These are phyloP conservation scores for Diaporthe eres DNA, from an alignment of 2,329 filamentous ascomycete species.

Conservation along the genomic window DNA sequence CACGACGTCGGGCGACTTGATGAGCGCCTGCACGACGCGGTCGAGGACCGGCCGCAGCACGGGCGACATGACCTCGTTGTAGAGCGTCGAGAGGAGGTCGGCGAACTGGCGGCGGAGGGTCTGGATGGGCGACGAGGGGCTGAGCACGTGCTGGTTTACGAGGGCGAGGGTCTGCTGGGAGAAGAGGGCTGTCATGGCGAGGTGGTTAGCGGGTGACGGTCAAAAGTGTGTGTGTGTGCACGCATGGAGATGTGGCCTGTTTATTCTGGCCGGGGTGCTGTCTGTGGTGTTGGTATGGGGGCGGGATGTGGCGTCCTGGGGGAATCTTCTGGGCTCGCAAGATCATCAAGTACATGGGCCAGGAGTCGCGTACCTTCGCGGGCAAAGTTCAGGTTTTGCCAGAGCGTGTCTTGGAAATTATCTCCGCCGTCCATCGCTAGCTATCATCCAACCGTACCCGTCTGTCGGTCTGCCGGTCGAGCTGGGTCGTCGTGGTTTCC, in stretches of 20 bases:
- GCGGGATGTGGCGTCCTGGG: not conserved
- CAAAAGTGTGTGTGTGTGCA: not conserved
- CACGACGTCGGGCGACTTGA: slow-evolving; percentile 59
- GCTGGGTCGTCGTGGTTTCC: not conserved
- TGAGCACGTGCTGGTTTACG: slow-evolving; percentile 64
- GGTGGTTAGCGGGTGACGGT: not conserved
- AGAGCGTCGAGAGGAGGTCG: slow-evolving; percentile 47
- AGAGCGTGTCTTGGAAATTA: slow-evolving; percentile 31
- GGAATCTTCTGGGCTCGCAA: not conserved
- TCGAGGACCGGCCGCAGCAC: slow-evolving; percentile 60
- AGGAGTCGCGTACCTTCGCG: slow-evolving; percentile 36
- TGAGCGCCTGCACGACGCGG: slow-evolving; percentile 53
- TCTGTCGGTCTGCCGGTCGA: not conserved
- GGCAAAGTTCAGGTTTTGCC: slow-evolving; percentile 37
- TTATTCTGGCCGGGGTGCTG: not conserved
- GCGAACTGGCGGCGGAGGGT: slow-evolving; percentile 53
- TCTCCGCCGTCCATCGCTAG: slow-evolving; percentile 39
- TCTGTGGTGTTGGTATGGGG: not conserved
- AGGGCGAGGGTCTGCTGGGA: slow-evolving; percentile 59
- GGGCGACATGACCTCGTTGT: slow-evolving; percentile 54
- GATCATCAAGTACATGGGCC: too few species aligned
- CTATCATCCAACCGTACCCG: not conserved
- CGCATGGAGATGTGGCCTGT: not conserved
- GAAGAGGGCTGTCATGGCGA: slow-evolving; percentile 49
- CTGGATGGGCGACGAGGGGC: slow-evolving; percentile 61